Evolutionary conservation across 352 stramenopile genomes (phyloP).

Genomic region (Pythium guiyangense): DNA sequence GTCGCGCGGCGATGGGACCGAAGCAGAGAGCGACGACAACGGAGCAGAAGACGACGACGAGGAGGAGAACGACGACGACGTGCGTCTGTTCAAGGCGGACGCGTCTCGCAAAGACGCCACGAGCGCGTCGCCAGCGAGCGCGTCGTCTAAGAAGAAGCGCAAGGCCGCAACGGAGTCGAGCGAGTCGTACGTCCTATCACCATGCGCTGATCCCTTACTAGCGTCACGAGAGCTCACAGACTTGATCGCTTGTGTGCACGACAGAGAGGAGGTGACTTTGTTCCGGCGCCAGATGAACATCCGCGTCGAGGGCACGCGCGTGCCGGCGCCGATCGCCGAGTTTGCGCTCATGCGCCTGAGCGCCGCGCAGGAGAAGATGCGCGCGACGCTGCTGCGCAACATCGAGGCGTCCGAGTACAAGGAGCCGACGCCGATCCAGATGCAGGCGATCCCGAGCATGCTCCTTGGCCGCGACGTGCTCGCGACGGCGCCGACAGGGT

Average conservation of each 20-base stretch:
- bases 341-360: slow-evolving; percentile 70
- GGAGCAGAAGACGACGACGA: slow-evolving; percentile 18
- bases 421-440: slow-evolving; percentile 99
- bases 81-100: slow-evolving; percentile 51
- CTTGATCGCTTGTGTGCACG: background rate
- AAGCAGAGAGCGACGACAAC: slow-evolving; percentile 9
- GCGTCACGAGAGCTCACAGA: no score
- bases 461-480: slow-evolving; percentile 92
- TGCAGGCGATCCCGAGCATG: slow-evolving; percentile 93
- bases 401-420: slow-evolving; percentile 93
- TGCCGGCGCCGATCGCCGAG: slow-evolving; percentile 68
- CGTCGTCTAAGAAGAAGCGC: slow-evolving; percentile 18
- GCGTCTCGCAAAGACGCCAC: background rate
- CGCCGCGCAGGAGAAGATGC: slow-evolving; percentile 40
- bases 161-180: slow-evolving; percentile 17
- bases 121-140: no score
- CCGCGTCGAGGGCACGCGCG: slow-evolving; percentile 54
- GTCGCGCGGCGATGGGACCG: slow-evolving; percentile 12
- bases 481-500: slow-evolving; percentile 95
- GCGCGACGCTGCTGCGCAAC: slow-evolving; percentile 65
- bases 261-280: slow-evolving; percentile 45
- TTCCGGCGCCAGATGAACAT: slow-evolving; percentile 84
- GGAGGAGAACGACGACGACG: slow-evolving; percentile 9
- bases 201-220: background rate
- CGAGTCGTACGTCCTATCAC: slow-evolving; percentile 12